Evolutionary conservation across 768 basidiomycete genomes (phyloP).

Genomic region (Pulveroboletus frians): DNA sequence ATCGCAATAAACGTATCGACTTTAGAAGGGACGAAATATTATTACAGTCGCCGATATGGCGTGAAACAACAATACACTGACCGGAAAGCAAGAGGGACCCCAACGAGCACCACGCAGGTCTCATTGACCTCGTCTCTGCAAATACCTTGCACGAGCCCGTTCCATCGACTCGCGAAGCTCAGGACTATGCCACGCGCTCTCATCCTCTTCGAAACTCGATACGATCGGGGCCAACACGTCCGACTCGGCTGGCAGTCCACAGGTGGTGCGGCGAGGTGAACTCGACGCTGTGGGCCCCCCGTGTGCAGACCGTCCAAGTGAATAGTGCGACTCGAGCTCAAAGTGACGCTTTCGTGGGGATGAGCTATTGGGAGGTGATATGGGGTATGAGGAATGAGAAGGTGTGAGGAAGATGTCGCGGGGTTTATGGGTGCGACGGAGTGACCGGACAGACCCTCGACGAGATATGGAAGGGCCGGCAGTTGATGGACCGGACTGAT

Average conservation of each 20-base stretch:
- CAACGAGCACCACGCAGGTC: not conserved
- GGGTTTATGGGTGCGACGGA: slow-evolving; percentile 20
- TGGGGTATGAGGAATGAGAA: slow-evolving; percentile 25
- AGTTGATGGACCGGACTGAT: not conserved
- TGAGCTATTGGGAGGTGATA: slow-evolving; percentile 25
- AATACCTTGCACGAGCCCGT: slow-evolving; percentile 45
- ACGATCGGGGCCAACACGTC: slow-evolving; percentile 20
- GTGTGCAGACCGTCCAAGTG: slow-evolving; percentile 19
- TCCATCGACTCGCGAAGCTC: slow-evolving; percentile 71
- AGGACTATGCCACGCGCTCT: slow-evolving; percentile 51
- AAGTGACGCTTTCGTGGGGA: slow-evolving; percentile 35
- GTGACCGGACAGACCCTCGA: slow-evolving; percentile 24
- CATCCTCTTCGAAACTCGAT: slow-evolving; percentile 41
- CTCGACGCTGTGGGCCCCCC: slow-evolving; percentile 11
- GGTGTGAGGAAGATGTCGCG: slow-evolving; percentile 24
- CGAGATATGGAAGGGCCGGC: slow-evolving; percentile 22
- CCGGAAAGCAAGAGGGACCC: not conserved
- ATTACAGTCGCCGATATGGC: not conserved
- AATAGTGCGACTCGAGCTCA: slow-evolving; percentile 19
- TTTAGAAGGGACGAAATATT: not conserved
- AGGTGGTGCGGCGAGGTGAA: slow-evolving; percentile 14
- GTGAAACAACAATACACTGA: not conserved
- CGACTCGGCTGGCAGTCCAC: slow-evolving; percentile 35
- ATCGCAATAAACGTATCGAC: not conserved
- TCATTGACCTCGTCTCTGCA: slow-evolving; percentile 19